These are phyloP conservation scores for Solanum arcanum DNA, from an alignment of 257 asterid genomes.

Conservation along the genomic window DNA sequence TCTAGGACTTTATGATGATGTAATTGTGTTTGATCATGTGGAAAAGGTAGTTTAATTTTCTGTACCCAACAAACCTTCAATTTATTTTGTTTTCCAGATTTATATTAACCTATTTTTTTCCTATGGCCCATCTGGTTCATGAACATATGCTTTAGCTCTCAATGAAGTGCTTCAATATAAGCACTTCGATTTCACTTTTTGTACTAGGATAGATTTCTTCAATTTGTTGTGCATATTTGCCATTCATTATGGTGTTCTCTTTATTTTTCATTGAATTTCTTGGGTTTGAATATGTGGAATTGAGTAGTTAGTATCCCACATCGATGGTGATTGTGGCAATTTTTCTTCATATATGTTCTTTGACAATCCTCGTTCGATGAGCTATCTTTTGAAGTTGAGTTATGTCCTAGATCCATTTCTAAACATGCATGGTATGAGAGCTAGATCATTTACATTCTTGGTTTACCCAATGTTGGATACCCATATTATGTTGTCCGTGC, in stretches of 20 bases:
- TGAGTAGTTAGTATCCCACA: neutral
- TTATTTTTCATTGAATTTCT: neutral
- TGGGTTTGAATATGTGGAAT: neutral
- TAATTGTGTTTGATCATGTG: constrained; percentile 93
- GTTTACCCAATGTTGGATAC: neutral
- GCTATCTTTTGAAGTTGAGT: neutral
- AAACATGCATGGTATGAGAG: neutral
- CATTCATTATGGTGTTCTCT: neutral
- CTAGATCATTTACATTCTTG: neutral
- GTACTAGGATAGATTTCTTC: neutral
- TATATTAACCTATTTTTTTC: neutral
- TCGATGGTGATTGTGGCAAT: neutral
- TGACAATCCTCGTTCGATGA: neutral
- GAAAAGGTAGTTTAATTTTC: constrained; percentile 52
- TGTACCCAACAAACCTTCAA: neutral
- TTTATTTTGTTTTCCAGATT: neutral
- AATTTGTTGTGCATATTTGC: neutral
- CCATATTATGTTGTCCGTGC: neutral
- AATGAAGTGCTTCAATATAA: neutral
- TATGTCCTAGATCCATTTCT: neutral
- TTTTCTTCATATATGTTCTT: neutral
- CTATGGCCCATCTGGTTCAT: neutral
- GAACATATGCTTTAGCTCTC: neutral
- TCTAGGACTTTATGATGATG: constrained; percentile 91
- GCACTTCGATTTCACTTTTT: neutral